Conservation (phyloP, 768 basidiomycete genomes). For the Lentinula sp. region DNA sequence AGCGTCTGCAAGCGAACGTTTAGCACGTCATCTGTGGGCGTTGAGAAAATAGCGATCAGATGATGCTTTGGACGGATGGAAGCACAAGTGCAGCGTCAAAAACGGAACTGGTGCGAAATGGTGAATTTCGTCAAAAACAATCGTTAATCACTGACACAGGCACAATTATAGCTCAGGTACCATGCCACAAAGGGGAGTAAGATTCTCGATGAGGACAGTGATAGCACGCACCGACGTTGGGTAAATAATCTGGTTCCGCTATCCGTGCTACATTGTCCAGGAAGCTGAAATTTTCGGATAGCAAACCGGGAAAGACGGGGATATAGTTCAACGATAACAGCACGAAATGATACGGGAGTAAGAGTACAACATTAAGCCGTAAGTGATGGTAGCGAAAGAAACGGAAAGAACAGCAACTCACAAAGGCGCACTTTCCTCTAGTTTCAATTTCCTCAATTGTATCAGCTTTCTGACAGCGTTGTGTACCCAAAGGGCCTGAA, state of each 20-base stretch:
- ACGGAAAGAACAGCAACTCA: constrained; percentile 28
- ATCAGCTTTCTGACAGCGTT: constrained; percentile 56
- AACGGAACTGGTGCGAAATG: no score
- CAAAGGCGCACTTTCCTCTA: constrained; percentile 77
- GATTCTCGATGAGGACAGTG: background rate
- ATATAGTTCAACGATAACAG: background rate
- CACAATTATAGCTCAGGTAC: background rate
- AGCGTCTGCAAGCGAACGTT: constrained; percentile 77
- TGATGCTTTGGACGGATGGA: no score
- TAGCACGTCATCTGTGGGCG: constrained; percentile 59
- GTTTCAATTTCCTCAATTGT: constrained; percentile 48
- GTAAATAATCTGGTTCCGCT: constrained; percentile 61
- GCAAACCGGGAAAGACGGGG: background rate
- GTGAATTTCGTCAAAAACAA: background rate
- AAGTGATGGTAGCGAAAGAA: constrained; percentile 4
- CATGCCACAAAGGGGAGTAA: no score
- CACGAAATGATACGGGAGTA: background rate
- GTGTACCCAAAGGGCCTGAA: constrained; percentile 65
- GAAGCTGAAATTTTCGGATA: constrained; percentile 41
- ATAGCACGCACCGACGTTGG: constrained; percentile 49
- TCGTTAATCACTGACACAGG: background rate
- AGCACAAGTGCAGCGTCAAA: no score
- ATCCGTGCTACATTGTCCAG: constrained; percentile 61
- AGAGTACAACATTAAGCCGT: background rate
- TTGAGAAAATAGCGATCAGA: no score